Evolutionary conservation across 1,139 yeast genomes (phyloP), one percentile per base, ranked within the genome.

Genomic region (Suhomyces yuchorum): DNA sequence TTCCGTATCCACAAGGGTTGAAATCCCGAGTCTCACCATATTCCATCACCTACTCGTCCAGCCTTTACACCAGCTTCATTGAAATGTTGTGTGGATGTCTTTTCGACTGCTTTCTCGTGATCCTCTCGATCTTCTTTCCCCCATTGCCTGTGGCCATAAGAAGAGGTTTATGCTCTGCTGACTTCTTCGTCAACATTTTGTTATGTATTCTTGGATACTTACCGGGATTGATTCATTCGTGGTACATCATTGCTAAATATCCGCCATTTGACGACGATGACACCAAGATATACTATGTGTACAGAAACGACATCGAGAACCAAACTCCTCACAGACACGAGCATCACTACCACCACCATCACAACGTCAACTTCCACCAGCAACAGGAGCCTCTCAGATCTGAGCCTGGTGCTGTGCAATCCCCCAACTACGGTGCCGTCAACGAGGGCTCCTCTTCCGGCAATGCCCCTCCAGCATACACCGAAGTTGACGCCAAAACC

Each of bases 111-210:
- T 61, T 81, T 9, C 75, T 85, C 37, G 84, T 84, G 22, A 63
- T 84, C 0, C 59, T 85, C 12, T 84, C 88, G 0, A 78, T 85
- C 23, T 61, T 85, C 44, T 77, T 83, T 66, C 91, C 92, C 1
- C 91, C 92, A 0, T 68, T 85, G 45, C 88, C 91, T 0, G 91
- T 85, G 19, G 79, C 84, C 78, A 75, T 85, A 51, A 81, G 87
- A 59, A 70, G 83, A 48, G 91, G 91, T 1, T 48, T 83, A 30
- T 84, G 88, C 54, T 77, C 87, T 2, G 68, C 74, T 35, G 90
- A 85, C 60, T 73, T 85, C 9, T 62, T 83, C 14, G 80, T 85
- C 51, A 85, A 84, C 60, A 70, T 85, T 37, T 64, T 79, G 38
- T 72, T 85, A 36, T 80, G 84, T 50, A 53, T 82, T 20, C 65